These are phyloP conservation scores for Podospora bellae-mahoneyi DNA, from an alignment of 495 filamentous ascomycete genomes.

Conservation along the genomic window DNA sequence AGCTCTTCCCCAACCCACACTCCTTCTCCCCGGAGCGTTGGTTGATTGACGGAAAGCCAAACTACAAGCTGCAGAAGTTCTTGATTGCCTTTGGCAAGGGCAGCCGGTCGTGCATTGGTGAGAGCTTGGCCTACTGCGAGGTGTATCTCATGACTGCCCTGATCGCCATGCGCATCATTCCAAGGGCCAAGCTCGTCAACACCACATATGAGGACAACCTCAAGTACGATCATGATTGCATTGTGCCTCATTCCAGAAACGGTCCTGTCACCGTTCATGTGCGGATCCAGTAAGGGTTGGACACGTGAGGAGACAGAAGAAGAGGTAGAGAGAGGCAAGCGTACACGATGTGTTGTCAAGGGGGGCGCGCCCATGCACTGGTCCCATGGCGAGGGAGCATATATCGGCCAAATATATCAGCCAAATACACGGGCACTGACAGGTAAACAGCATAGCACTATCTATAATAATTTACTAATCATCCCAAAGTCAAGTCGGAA, in stretches of 20 bases:
- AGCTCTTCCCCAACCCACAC: conserved; percentile 47
- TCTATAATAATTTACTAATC: not conserved
- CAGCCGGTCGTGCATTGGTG: conserved; percentile 49
- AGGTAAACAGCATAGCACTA: not conserved
- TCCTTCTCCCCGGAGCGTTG: conserved; percentile 52
- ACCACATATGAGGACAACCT: conserved; percentile 27
- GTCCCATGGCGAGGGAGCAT: not conserved
- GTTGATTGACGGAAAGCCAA: conserved; percentile 32
- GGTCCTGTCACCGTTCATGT: conserved; percentile 14
- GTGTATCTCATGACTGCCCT: conserved; percentile 30
- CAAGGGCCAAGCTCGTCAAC: conserved; percentile 24
- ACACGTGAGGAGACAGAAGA: not conserved
- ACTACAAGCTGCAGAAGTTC: conserved; percentile 43
- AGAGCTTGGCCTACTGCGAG: conserved; percentile 39
- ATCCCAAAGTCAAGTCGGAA: not conserved
- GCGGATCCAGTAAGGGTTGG: conserved; percentile 8
- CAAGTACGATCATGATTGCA: conserved; percentile 30
- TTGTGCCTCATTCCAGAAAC: conserved; percentile 26
- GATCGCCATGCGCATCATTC: conserved; percentile 27
- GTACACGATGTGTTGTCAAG: not conserved
- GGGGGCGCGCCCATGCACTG: not conserved
- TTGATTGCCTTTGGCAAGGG: conserved; percentile 50
- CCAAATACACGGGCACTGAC: not conserved
- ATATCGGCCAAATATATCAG: not conserved
- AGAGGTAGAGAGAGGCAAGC: not conserved